Base-by-base conservation (phyloP, 495 filamentous ascomycete genomes). In the Aspergillus wentii region DNA sequence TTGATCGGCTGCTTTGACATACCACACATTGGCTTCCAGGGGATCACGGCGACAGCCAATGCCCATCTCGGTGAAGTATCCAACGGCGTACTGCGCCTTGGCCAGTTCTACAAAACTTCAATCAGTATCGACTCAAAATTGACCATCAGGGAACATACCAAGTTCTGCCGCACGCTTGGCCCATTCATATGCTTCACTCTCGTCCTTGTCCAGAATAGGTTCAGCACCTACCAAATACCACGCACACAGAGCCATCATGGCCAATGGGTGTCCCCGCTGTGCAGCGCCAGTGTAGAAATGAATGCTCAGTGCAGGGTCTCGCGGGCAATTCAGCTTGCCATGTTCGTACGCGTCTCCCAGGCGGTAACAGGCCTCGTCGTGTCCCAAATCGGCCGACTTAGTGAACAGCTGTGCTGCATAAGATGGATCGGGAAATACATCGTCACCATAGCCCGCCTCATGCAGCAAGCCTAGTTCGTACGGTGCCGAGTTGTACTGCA, bases 171-270 rank as follows among this genome's bases (percentile, higher is more conserved):
- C 88, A 43, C 79, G 81, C 57, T 76, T 74, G 17, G 92, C 92
- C 92, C 92, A 99, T 58, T 95, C 89, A 56, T 91, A 97, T 3
- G 92, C 92, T 60, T 99, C 92, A 35, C 82, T 81, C 61, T 97
- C 94, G 46, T 97, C 90, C 61, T 89, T 95, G 40, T 94, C 88
- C 18, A 99, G 65, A 13, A 96, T 79, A 0, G 92, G 92, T 50
- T 90, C 86, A 7, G 92, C 94, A 1, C 92, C 92, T 7, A 97
- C 85, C 62, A 99, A 82, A 59, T 96, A 99, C 92, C 92, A 99
- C 10, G 92, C 92, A 56, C 92, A 97, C 16, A 99, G 74, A 13
- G 88, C 89, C 89, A 99, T 95, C 91, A 95, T 95, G n/a, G 89
- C 92, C 28, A 83, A 72, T 0, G 88, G 72, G 57, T 94, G 85